Evolutionary conservation across 306 rosid genomes (phyloP).

Genomic region (Hippophae tibetana): DNA sequence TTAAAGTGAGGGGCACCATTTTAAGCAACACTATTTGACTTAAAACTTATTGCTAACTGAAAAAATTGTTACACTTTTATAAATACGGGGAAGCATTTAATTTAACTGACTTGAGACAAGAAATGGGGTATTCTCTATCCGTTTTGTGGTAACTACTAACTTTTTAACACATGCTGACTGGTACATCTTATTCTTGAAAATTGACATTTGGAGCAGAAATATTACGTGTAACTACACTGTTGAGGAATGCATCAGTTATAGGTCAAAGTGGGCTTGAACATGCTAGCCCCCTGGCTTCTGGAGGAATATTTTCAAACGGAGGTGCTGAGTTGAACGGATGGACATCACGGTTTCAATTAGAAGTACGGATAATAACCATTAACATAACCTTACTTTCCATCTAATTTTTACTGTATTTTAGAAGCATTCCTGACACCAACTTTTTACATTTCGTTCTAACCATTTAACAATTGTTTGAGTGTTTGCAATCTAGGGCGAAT

Average conservation of each 20-base stretch:
- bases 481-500: constrained; percentile 41
- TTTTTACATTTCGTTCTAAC: constrained; percentile 61
- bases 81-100: constrained; percentile 36
- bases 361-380: constrained; percentile 99
- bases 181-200: constrained; percentile 97
- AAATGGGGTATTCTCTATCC: constrained; percentile 59
- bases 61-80: constrained; percentile 16
- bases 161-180: constrained; percentile 94
- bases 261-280: constrained; percentile 99
- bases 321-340: constrained; percentile 84
- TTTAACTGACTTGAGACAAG: constrained; percentile 58
- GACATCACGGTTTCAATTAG: constrained; percentile 98
- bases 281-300: constrained; percentile 97
- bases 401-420: constrained; percentile 62
- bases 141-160: constrained; percentile 94
- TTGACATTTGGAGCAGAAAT: constrained; percentile 99
- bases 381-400: constrained; percentile 89
- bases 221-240: constrained; percentile 99
- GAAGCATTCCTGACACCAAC: constrained; percentile 68
- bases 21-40: too few relatives aligned
- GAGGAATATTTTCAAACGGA: constrained; percentile 91
- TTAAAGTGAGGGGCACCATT: too few relatives aligned
- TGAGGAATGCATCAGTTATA: constrained; percentile 99
- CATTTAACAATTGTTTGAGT: constrained; percentile 41
- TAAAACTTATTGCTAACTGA: too few relatives aligned